Conservation (phyloP, 2,329 filamentous ascomycete species). For the Plectosphaerella plurivora region DNA sequence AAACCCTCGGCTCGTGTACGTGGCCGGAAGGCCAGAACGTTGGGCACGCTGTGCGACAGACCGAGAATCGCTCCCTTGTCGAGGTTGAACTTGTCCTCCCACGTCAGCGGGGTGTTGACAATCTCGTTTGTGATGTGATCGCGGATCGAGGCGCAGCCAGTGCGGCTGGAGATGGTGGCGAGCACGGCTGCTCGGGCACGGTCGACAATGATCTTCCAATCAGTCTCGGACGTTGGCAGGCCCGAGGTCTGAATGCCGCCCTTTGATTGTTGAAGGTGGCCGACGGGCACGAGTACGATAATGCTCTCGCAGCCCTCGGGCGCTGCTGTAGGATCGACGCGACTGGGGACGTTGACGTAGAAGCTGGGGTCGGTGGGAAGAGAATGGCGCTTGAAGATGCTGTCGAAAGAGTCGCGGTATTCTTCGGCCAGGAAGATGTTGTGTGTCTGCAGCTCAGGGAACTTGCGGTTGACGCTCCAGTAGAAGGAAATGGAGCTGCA, state of each 20-base stretch:
- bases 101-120: conserved; percentile 61
- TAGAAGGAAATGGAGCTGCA: conserved; percentile 76
- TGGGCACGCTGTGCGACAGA: conserved; percentile 69
- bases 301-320: conserved; percentile 61
- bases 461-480: conserved; percentile 59
- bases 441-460: conserved; percentile 63
- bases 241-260: conserved; percentile 21
- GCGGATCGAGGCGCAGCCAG: conserved; percentile 45
- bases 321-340: conserved; percentile 64
- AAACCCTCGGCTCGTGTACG: conserved; percentile 48
- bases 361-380: conserved; percentile 68
- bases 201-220: conserved; percentile 58
- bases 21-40: conserved; percentile 64
- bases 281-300: conserved; percentile 68
- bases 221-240: conserved; percentile 34
- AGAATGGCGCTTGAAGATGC: conserved; percentile 65
- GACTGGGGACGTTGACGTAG: conserved; percentile 72
- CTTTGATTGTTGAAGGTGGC: conserved; percentile 55
- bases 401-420: conserved; percentile 69
- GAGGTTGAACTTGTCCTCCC: conserved; percentile 67
- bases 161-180: conserved; percentile 54
- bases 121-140: conserved; percentile 53
- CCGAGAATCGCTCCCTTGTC: conserved; percentile 72
- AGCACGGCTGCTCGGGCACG: conserved; percentile 58
- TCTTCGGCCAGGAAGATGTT: conserved; percentile 75